Conservation (phyloP, 768 basidiomycete genomes). For the Epithele typhae region DNA sequence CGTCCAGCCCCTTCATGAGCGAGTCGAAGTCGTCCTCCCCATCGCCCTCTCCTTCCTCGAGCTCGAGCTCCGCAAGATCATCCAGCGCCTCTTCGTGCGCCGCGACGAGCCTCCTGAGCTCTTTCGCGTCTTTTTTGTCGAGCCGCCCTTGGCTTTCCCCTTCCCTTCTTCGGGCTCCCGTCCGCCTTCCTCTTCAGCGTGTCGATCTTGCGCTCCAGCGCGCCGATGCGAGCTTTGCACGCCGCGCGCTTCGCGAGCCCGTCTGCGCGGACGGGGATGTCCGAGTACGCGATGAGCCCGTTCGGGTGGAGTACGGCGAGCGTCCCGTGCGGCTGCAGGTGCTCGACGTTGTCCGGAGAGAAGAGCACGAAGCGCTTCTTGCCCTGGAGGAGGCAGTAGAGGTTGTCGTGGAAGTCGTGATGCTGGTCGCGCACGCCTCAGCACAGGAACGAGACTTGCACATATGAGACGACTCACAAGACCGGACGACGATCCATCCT, state of each 20-base stretch:
- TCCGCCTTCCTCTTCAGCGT: slow-evolving; percentile 10
- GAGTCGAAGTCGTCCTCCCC: slow-evolving; percentile 26
- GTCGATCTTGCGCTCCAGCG: slow-evolving; percentile 20
- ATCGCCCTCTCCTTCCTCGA: slow-evolving; percentile 18
- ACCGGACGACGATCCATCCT: slow-evolving; percentile 26
- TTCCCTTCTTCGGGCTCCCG: slow-evolving; percentile 20
- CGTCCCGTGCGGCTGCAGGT: slow-evolving; percentile 24
- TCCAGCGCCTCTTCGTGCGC: slow-evolving; percentile 21
- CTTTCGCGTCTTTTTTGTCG: slow-evolving; percentile 13
- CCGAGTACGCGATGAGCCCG: slow-evolving; percentile 26
- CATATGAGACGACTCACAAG: slow-evolving; percentile 17
- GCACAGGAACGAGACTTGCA: background rate
- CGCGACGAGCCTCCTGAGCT: slow-evolving; percentile 17
- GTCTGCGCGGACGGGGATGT: slow-evolving; percentile 23
- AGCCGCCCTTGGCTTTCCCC: no score
- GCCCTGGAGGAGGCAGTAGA: slow-evolving; percentile 27
- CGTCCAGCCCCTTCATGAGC: slow-evolving; percentile 20
- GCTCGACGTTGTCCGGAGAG: slow-evolving; percentile 20
- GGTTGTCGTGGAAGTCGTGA: slow-evolving; percentile 31
- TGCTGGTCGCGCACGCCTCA: slow-evolving; percentile 14
- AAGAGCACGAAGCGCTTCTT: slow-evolving; percentile 30
- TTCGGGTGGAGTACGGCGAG: slow-evolving; percentile 23
- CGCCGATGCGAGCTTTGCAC: slow-evolving; percentile 19
- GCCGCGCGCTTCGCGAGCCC: slow-evolving; percentile 22
- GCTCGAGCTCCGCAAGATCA: slow-evolving; percentile 19